Conservation (phyloP, 2,329 filamentous ascomycete species). For the Akanthomyces muscarius region DNA sequence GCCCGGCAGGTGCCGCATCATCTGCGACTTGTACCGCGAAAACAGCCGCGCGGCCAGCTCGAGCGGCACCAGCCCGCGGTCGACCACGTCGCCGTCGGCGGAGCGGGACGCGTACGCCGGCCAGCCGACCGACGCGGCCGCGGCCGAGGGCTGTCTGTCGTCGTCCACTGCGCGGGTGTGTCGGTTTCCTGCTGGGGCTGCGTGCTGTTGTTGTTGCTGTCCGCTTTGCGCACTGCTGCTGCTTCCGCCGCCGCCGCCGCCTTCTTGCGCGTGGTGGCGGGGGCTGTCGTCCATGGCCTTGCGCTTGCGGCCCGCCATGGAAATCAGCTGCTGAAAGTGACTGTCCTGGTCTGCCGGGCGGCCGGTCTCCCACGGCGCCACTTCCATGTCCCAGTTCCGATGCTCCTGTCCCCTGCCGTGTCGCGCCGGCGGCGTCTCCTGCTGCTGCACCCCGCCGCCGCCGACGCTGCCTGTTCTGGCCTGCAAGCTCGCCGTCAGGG, state of each 20-base stretch:
- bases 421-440: background rate
- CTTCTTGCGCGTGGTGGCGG: background rate
- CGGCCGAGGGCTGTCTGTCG: slow-evolving; percentile 9
- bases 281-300: slow-evolving; percentile 21
- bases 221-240: slow-evolving; percentile 1
- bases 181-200: background rate
- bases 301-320: slow-evolving; percentile 29
- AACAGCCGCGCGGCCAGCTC: slow-evolving; percentile 54
- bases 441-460: background rate
- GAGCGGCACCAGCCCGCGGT: slow-evolving; percentile 55
- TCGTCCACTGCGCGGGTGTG: background rate
- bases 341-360: slow-evolving; percentile 11
- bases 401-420: slow-evolving; percentile 1
- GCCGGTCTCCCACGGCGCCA: background rate
- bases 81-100: slow-evolving; percentile 49
- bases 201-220: background rate
- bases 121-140: slow-evolving; percentile 17
- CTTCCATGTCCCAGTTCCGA: slow-evolving; percentile 8
- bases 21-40: slow-evolving; percentile 53
- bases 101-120: slow-evolving; percentile 23
- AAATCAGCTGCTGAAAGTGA: slow-evolving; percentile 14
- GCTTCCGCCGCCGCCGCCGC: slow-evolving; percentile 16
- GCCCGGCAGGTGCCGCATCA: slow-evolving; percentile 58
- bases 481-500: slow-evolving; percentile 74
- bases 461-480: slow-evolving; percentile 35